Evolutionary conservation across 352 stramenopile species (phyloP).

Genomic region (Phytopythium ostracodes): DNA sequence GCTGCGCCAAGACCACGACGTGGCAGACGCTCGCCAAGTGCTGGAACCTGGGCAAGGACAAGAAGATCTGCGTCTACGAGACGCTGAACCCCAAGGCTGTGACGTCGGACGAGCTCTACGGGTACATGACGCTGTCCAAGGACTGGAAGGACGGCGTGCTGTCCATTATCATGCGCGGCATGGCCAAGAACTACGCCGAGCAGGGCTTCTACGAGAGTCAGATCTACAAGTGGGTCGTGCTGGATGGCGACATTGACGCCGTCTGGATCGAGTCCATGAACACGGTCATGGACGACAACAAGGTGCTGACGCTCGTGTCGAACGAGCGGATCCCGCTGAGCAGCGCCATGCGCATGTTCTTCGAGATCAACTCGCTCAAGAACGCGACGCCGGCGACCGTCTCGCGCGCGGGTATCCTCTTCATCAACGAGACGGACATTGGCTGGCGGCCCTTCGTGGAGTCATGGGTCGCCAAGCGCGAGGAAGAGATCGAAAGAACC

Average conservation of each 20-base stretch:
- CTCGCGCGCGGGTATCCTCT: constrained; percentile 85
- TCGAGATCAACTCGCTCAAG: constrained; percentile 89
- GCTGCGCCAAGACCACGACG: constrained; percentile 83
- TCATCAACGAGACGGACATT: constrained; percentile 89
- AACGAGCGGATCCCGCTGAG: constrained; percentile 86
- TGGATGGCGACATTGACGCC: constrained; percentile 86
- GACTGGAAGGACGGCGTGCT: constrained; percentile 89
- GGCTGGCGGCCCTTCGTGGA: constrained; percentile 96
- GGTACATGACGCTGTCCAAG: constrained; percentile 89
- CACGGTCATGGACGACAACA: constrained; percentile 98
- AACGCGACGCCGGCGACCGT: constrained; percentile 85
- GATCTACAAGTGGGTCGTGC: constrained; percentile 87
- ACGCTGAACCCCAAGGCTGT: constrained; percentile 87
- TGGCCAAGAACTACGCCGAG: constrained; percentile 88
- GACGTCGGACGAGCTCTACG: constrained; percentile 92
- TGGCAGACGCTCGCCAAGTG: constrained; percentile 85
- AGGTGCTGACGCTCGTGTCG: constrained; percentile 92
- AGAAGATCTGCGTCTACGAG: constrained; percentile 88
- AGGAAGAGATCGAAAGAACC: constrained; percentile 90
- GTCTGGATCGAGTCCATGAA: constrained; percentile 95
- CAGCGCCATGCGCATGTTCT: constrained; percentile 87
- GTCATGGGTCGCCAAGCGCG: constrained; percentile 91
- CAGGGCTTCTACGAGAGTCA: constrained; percentile 95
- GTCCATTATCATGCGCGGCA: constrained; percentile 89
- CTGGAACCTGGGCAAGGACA: constrained; percentile 86